Evolutionary conservation across 2,329 filamentous ascomycete genomes (phyloP).

Genomic region (Colletotrichum echinochloae): DNA sequence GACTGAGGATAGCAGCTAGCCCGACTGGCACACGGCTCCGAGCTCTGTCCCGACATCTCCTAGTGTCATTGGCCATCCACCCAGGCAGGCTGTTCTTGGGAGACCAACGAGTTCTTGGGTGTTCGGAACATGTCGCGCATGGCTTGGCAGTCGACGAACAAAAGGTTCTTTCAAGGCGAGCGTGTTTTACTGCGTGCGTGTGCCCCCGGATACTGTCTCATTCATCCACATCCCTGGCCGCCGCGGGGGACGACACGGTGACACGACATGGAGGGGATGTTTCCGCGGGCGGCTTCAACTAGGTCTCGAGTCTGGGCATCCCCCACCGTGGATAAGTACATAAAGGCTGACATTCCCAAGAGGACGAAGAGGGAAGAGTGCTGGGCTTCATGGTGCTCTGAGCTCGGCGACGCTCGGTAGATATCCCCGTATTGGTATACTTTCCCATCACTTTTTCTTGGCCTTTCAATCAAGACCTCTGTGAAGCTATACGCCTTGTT

Average conservation of each 20-base stretch:
- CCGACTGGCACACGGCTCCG: conserved; percentile 3
- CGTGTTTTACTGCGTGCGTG: not conserved
- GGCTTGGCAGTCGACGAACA: conserved; percentile 23
- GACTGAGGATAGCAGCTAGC: conserved; percentile 9
- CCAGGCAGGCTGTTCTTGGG: conserved; percentile 9
- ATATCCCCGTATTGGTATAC: not conserved
- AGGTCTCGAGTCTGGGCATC: conserved; percentile 23
- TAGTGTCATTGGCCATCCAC: conserved; percentile 10
- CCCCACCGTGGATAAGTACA: conserved; percentile 17
- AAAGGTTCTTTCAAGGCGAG: not conserved
- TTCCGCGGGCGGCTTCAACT: conserved; percentile 1
- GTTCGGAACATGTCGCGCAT: conserved; percentile 37
- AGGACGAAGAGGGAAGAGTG: not conserved
- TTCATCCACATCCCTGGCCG: conserved; percentile 8
- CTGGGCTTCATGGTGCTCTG: conserved; percentile 4
- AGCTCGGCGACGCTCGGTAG: conserved; percentile 3
- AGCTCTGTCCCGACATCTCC: not conserved
- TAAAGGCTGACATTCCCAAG: conserved; percentile 21
- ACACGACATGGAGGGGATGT: conserved; percentile 4
- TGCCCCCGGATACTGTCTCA: not conserved
- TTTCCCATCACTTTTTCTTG: not conserved
- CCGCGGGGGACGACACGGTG: conserved; percentile 18
- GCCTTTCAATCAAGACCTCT: not conserved
- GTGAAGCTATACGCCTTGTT: not conserved
- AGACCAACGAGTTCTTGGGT: conserved; percentile 12